Percentiles rank a stretch among this genome's conserved stretches.
Conservation (phyloP, 2,329 filamentous ascomycete genomes). For the Aphanocladium album region DNA sequence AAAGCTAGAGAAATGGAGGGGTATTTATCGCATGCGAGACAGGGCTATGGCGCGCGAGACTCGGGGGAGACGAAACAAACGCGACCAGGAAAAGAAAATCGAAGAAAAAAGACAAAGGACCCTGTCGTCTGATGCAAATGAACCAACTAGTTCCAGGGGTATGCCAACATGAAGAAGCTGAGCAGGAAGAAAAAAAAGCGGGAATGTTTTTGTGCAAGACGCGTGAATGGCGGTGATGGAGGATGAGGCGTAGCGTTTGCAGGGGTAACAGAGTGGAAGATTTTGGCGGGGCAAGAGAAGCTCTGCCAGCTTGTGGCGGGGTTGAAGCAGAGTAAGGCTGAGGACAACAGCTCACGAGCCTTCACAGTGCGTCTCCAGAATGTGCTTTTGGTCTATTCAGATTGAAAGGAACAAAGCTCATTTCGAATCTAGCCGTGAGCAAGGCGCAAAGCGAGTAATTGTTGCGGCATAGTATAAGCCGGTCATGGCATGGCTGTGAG, state of each 20-base stretch:
- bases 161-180: background rate
- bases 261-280: background rate
- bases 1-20: slow-evolving; percentile 4
- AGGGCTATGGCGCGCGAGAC: background rate
- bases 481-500: no score
- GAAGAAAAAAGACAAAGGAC: background rate
- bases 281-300: background rate
- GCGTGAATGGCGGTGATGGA: slow-evolving; percentile 13
- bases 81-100: background rate
- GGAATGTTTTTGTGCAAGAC: slow-evolving; percentile 3
- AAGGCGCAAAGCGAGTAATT: no score
- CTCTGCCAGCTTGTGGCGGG: background rate
- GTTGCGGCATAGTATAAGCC: no score
- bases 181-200: slow-evolving; percentile 9
- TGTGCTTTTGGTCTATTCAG: no score
- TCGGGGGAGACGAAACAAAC: background rate
- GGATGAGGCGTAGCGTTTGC: background rate
- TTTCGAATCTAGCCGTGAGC: no score
- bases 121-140: background rate
- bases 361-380: no score
- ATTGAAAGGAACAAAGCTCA: no score
- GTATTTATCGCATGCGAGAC: slow-evolving; percentile 7
- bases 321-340: background rate
- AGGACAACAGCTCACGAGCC: no score
- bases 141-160: background rate